Conservation (phyloP, 1,284 basidiomycete species). For the Apiotrichum siamense region DNA sequence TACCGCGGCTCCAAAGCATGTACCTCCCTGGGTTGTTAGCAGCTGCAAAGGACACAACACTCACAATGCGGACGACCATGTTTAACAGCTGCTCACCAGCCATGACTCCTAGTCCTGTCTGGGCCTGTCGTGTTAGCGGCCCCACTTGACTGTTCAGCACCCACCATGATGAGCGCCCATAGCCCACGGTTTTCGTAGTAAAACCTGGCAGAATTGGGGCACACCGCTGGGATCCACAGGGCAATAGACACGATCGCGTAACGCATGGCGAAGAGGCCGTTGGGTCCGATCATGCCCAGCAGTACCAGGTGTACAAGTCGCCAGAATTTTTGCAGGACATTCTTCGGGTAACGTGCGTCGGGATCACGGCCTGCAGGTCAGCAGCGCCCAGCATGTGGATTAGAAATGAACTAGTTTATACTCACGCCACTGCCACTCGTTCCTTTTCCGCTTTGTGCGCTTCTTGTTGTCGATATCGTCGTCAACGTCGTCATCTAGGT, state of each 20-base stretch:
- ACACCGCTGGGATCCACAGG: conserved; percentile 56
- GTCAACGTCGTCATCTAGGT: not conserved
- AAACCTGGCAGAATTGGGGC: conserved; percentile 48
- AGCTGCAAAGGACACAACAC: not conserved
- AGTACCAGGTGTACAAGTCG: conserved; percentile 20
- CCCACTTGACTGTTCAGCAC: not conserved
- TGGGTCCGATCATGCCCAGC: conserved; percentile 24
- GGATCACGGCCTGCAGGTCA: conserved; percentile 25
- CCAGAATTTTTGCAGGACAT: conserved; percentile 33
- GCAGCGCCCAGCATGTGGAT: too few species aligned
- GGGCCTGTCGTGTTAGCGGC: conserved; percentile 37
- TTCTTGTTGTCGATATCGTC: not conserved
- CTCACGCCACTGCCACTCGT: not conserved
- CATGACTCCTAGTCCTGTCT: conserved; percentile 59
- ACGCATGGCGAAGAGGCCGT: conserved; percentile 54
- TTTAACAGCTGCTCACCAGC: conserved; percentile 59
- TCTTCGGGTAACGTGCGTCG: conserved; percentile 40
- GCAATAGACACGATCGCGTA: conserved; percentile 55
- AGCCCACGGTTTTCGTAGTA: conserved; percentile 46
- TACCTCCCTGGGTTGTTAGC: conserved; percentile 41
- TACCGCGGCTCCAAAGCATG: conserved; percentile 49
- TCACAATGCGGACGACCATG: conserved; percentile 50
- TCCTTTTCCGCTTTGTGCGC: not conserved
- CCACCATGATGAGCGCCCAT: conserved; percentile 60
- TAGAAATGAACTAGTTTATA: not conserved